Percentiles rank a stretch among this genome's conserved stretches.
These are phyloP conservation scores for Camellia sinensis DNA, from an alignment of 148 eudicot species.

Conservation along the genomic window DNA sequence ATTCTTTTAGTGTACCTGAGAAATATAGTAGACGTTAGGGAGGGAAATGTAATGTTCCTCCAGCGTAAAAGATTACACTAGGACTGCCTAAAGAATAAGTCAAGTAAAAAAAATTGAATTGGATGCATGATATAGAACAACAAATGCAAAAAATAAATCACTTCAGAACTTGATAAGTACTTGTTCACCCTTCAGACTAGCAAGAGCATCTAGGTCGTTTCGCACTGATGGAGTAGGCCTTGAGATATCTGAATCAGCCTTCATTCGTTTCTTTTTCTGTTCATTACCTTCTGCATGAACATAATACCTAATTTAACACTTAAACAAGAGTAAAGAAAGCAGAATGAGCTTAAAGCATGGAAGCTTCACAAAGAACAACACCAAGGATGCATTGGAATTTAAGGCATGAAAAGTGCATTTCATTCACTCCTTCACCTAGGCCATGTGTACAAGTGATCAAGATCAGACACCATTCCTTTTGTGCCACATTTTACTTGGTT, in stretches of 20 bases:
- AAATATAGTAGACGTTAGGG: constrained; percentile 7
- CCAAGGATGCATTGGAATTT: not conserved
- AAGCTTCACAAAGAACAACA: not conserved
- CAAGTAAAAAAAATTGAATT: not conserved
- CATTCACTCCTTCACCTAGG: not conserved
- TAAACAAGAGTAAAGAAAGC: not conserved
- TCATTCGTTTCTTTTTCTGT: constrained; percentile 76
- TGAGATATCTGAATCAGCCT: constrained; percentile 64
- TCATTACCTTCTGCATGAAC: constrained; percentile 70
- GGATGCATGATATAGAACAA: not conserved
- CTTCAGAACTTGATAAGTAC: constrained; percentile 34
- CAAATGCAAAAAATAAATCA: not conserved
- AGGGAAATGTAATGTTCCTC: not conserved
- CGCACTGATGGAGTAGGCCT: constrained; percentile 67
- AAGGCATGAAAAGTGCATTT: not conserved
- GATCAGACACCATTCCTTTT: not conserved
- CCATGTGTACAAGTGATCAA: not conserved
- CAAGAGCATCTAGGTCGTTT: constrained; percentile 72
- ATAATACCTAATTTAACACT: constrained; percentile 1
- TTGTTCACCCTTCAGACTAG: constrained; percentile 91
- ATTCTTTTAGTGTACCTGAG: no score
- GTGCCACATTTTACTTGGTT: not conserved
- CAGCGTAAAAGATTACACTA: not conserved
- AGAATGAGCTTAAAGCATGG: not conserved
- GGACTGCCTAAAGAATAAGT: not conserved